Evolutionary conservation across 768 basidiomycete species (phyloP), one percentile per base, ranked within the genome.

Genomic region (Ramaria rubella): DNA sequence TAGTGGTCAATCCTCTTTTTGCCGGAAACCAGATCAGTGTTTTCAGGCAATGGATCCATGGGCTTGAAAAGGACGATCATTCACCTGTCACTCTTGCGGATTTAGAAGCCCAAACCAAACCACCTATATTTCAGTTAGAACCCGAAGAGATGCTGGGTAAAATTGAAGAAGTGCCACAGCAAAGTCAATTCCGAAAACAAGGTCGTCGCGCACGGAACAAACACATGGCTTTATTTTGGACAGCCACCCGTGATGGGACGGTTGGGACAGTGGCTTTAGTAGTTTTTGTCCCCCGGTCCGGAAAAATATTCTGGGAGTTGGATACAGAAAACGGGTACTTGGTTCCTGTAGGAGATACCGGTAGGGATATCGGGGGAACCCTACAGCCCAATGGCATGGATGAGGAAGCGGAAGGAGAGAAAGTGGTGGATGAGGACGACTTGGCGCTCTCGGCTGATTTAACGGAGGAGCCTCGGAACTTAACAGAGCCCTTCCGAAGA

Each of bases 1-100:
- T 24, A 26, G 52, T 54, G 15, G 26, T 54, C 36, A 54, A 54
- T 27, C 52, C 52, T n/a, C 36, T 54, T 15, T 54, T 54, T 40
- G 24, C 38, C 52, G 43, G 38, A 29, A 15, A 40, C 21, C 24
- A 43, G 43, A 54, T 54, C 36, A 40, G 23, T 24, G 42, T 54
- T 42, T 54, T 26, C 27, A 40, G 42, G 27, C 38, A 54, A 12
- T 43, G 36, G 52, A 48, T 48, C 17, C 23, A 48, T 27, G 46
- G 21, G 23, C n/a, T 30, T 30, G 26, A 48, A 17, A 48, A 48
- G 46, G 26, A 30, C 7, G 46, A 48, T 15, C n/a, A 33, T 38
- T 40, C 27, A 5, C 50, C 30, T 3, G 19, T 52, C 6, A 36
- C 33, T 12, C 50, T 52, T 33, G 50, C 31, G 11, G 31, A 52